Evolutionary conservation across 805 yeast genomes (phyloP), one percentile per base, ranked within the genome.

Genomic region (Lachancea waltii): DNA sequence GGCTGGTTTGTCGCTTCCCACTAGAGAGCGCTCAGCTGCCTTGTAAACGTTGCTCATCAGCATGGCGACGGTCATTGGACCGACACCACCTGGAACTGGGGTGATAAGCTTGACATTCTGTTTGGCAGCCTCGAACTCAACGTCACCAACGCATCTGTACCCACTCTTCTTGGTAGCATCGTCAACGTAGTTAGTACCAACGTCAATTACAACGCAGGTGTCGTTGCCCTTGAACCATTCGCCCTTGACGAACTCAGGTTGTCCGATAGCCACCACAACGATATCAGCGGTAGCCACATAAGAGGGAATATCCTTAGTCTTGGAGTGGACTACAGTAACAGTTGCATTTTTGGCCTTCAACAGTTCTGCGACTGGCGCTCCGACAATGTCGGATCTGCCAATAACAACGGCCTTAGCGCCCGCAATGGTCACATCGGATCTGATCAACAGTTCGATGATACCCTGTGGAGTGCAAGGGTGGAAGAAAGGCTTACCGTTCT

Each of bases 391-490:
- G 15, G 95, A 84, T 58, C 97, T 77, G 38, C 98, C 97, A 43
- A 92, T 68, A 16, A 90, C 97, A 42, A 89, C 95, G 14, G 94
- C 95, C 45, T 73, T 73, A 51, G 85, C 76, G 40, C 97, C 97
- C n/a, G 74, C 60, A 41, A 87, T 65, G 22, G 67, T 63, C 18
- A 85, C 75, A 7, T 81, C 77, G 34, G 85, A 74, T 47, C 79
- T 72, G 50, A 81, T 75, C 54, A 90, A 70, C 54, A 90, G 67
- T 53, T 79, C 82, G 69, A 90, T 80, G 52, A 87, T 77, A 42
- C 98, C 98, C 64, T 81, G 79, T 39, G 98, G 98, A 20, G 98
- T 90, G 67, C 97, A 90, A 24, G 98, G 97, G 47, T 81, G 70
- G 63, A 86, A 89, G 43, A 68, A 64, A 22, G 97, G 95, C 25